Evolutionary conservation across 768 basidiomycete species (phyloP), one percentile per base, ranked within the genome.

Genomic region (Pulveroboletus sp.): DNA sequence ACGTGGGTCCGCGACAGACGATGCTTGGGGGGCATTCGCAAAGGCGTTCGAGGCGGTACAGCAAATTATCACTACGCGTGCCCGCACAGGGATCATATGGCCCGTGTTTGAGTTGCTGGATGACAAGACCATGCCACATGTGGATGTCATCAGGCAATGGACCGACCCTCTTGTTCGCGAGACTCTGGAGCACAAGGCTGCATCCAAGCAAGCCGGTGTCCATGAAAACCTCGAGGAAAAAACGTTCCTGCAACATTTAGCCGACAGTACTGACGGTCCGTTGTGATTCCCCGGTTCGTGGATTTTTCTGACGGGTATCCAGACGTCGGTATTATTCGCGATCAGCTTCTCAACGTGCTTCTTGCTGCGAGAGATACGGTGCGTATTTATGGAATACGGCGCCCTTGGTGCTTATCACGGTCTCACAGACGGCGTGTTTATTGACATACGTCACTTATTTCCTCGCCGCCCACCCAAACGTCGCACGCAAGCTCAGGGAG

Each of bases 301-400:
- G 24, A 39, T 36, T 12, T 48, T 24, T 21, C 62, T 59, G 25
- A 56, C 11, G 27, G 19, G 43, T 43, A 43, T 49, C 49, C 57
- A 90, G 88, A 90, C 60, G 68, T 69, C 11, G 71, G 78, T 8
- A 63, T 82, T 36, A 86, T 93, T 46, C 80, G 85, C 19, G 87
- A 91, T 67, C 85, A 92, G 53, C 66, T 91, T 12, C 73, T 91
- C 40, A 91, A 81, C 59, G 81, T 90, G 64, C 70, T 93, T 2
- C 70, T 91, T 11, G 90, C 90, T 6, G 78, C 86, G 20, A 69
- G 90, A 46, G 90, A 93, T 67, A 90, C 90, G 31, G 86, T 85
- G 36, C 40, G 79, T 71, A 17, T 38, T 34, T 45, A 37, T 20
- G 25, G 25, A 45, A 1, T 27, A 37, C 35, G 13, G 7, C 27